Conservation (phyloP, 2,329 filamentous ascomycete species). For the Acrocalymma vagum region DNA sequence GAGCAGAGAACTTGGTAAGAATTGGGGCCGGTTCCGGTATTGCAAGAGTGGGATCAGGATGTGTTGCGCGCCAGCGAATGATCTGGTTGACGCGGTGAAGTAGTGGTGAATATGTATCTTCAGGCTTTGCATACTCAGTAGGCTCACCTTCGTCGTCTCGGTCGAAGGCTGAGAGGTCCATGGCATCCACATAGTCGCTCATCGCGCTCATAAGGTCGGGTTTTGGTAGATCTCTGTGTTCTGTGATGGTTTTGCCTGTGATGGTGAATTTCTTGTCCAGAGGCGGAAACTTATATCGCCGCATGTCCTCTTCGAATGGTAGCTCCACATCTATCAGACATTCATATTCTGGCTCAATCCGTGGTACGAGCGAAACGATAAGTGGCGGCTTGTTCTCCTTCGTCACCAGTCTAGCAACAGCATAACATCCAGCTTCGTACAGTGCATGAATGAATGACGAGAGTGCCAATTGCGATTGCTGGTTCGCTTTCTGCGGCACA, state of each 20-base stretch:
- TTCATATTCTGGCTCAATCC: conserved; percentile 80
- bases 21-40: conserved; percentile 54
- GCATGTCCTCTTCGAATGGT: conserved; percentile 91
- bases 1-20: conserved; percentile 76
- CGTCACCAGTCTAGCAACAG: conserved; percentile 82
- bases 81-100: conserved; percentile 91
- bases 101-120: conserved; percentile 83
- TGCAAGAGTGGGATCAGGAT: conserved; percentile 72
- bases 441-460: conserved; percentile 91
- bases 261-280: conserved; percentile 87
- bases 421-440: conserved; percentile 84
- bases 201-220: conserved; percentile 80
- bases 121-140: conserved; percentile 76
- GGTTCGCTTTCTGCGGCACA: conserved; percentile 78
- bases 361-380: conserved; percentile 80
- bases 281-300: conserved; percentile 90
- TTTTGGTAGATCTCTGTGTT: conserved; percentile 84
- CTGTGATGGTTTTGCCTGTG: conserved; percentile 79
- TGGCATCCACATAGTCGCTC: conserved; percentile 89
- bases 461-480: conserved; percentile 83
- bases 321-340: conserved; percentile 89
- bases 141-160: conserved; percentile 74
- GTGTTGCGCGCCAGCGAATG: conserved; percentile 81
- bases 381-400: conserved; percentile 84
- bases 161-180: conserved; percentile 81